phyloP scores from a whole-genome alignment of 768 basidiomycete species.

The Termitomyces sp. region DNA sequence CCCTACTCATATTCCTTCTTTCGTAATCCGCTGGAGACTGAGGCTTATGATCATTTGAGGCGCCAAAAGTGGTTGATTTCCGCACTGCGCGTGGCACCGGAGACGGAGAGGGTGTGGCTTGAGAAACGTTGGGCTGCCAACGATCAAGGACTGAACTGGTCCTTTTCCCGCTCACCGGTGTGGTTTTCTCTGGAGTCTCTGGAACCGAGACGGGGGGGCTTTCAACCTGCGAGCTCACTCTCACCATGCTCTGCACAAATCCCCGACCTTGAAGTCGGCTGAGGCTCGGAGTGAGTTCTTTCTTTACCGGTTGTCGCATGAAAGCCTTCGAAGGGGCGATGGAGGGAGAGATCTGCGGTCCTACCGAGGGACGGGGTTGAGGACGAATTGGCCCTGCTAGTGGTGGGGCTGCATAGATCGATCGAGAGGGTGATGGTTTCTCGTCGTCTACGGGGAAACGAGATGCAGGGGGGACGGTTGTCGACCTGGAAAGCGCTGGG shows the following conservation, averaged over 20 bases:
- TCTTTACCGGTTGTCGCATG: conserved; percentile 46
- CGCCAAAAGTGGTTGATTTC: conserved; percentile 32
- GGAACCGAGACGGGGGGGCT: conserved; percentile 30
- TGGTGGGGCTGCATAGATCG: conserved; percentile 32
- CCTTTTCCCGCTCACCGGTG: conserved; percentile 30
- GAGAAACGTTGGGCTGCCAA: conserved; percentile 46
- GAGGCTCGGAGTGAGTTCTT: conserved; percentile 78
- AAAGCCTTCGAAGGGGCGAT: conserved; percentile 52
- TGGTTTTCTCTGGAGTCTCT: conserved; percentile 25
- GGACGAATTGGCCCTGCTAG: conserved; percentile 53
- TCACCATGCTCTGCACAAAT: conserved; percentile 80
- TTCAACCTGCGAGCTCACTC: conserved; percentile 55
- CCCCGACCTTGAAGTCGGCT: conserved; percentile 81
- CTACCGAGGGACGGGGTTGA: conserved; percentile 37
- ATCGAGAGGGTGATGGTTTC: conserved; percentile 26
- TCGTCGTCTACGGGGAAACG: conserved; percentile 15
- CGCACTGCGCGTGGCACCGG: conserved; percentile 35
- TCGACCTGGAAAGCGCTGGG: conserved; percentile 7
- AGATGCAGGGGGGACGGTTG: conserved; percentile 14
- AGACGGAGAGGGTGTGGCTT: conserved; percentile 29
- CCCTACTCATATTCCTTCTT: conserved; percentile 15
- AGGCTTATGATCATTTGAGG: conserved; percentile 15
- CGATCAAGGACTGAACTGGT: conserved; percentile 59
- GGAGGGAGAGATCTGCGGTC: conserved; percentile 38
- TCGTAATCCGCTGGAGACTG: conserved; percentile 4